Conservation (phyloP, 2,329 filamentous ascomycete genomes). For the Phialophora macrospora region DNA sequence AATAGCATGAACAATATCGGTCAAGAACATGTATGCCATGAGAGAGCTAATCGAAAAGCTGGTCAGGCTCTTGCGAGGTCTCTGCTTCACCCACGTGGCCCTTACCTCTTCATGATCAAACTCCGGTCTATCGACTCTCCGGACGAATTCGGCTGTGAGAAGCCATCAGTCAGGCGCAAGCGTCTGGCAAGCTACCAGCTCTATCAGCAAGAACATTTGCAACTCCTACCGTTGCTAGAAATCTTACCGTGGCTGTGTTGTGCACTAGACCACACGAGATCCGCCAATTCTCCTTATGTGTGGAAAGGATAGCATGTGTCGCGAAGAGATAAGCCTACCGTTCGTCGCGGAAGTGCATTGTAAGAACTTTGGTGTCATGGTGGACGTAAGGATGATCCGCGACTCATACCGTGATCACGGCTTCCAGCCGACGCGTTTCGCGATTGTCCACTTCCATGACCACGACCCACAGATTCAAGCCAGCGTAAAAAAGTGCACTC, state of each 20-base stretch:
- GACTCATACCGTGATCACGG: slow-evolving; percentile 19
- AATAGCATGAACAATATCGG: slow-evolving; percentile 20
- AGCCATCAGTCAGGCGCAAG: slow-evolving; percentile 24
- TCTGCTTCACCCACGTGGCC: neutral
- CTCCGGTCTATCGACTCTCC: slow-evolving; percentile 17
- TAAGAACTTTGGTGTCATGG: neutral
- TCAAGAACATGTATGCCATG: slow-evolving; percentile 16
- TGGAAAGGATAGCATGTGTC: slow-evolving; percentile 19
- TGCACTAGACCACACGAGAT: slow-evolving; percentile 13
- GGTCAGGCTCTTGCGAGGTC: neutral
- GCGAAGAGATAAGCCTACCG: slow-evolving; percentile 10
- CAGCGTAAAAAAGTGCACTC: slow-evolving; percentile 15
- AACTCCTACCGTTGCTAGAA: neutral
- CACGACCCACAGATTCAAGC: slow-evolving; percentile 16
- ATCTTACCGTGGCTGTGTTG: slow-evolving; percentile 24
- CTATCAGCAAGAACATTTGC: neutral
- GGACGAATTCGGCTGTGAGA: slow-evolving; percentile 9
- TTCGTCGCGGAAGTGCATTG: neutral
- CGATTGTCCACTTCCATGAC: slow-evolving; percentile 27
- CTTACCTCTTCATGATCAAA: slow-evolving; percentile 24
- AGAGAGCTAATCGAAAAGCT: neutral
- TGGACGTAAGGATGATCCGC: neutral
- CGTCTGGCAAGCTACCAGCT: slow-evolving; percentile 21
- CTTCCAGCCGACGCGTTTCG: slow-evolving; percentile 21
- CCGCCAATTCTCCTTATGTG: slow-evolving; percentile 10